Conservation (phyloP, 179 eudicot genomes). For the Sideroxylon spinosum region DNA sequence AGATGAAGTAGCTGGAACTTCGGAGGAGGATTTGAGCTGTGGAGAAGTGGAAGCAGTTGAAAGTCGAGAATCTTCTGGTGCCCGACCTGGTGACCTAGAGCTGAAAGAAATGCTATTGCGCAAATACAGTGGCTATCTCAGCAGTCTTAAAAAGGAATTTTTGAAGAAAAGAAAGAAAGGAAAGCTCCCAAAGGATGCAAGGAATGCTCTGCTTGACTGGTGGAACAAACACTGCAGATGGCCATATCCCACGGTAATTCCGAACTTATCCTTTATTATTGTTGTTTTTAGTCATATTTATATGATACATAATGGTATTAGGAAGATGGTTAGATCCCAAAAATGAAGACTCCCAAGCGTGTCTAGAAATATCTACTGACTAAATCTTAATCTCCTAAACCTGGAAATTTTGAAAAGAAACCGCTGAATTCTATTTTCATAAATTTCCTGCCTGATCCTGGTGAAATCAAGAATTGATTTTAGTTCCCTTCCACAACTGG, state of each 20-base stretch:
- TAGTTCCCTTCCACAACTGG: background rate
- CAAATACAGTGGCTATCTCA: slow-evolving; percentile 48
- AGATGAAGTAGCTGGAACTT: slow-evolving; percentile 34
- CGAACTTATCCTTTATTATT: background rate
- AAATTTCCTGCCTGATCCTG: background rate
- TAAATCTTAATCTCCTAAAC: background rate
- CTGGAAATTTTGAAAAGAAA: background rate
- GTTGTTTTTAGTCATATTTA: background rate
- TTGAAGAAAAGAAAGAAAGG: slow-evolving; percentile 89
- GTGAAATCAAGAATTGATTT: background rate
- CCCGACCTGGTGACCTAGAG: slow-evolving; percentile 25
- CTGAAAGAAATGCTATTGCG: slow-evolving; percentile 42
- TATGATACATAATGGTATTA: background rate
- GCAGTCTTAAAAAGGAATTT: slow-evolving; percentile 69
- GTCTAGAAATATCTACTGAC: background rate
- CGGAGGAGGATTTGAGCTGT: slow-evolving; percentile 36
- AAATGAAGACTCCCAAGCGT: background rate
- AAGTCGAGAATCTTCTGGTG: slow-evolving; percentile 25
- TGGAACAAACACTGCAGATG: slow-evolving; percentile 87
- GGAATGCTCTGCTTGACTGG: slow-evolving; percentile 72
- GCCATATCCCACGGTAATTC: slow-evolving; percentile 92
- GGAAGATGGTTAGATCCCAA: background rate
- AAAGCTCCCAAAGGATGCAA: slow-evolving; percentile 85
- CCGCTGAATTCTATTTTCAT: background rate
- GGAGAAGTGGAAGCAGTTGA: slow-evolving; percentile 33